Conservation (phyloP, 1,284 basidiomycete species). For the Phylloporus sp. region DNA sequence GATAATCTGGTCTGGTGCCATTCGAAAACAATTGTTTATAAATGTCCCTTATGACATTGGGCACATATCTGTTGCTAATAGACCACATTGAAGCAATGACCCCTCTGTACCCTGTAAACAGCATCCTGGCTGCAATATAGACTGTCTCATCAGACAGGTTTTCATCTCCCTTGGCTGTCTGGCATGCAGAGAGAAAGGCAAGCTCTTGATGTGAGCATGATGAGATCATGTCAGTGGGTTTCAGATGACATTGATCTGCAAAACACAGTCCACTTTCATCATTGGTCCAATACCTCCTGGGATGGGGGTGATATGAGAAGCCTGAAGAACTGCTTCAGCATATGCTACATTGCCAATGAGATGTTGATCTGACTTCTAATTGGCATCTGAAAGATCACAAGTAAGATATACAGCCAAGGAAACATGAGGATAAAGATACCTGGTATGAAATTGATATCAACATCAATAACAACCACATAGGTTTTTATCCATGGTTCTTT, state of each 20-base stretch:
- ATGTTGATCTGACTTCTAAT: slow-evolving; percentile 95
- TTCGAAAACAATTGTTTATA: neutral
- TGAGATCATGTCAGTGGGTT: neutral
- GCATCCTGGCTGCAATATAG: neutral
- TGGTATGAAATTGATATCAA: slow-evolving; percentile 96
- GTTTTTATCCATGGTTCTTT: slow-evolving; percentile 96
- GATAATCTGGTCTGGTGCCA: neutral
- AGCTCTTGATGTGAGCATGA: neutral
- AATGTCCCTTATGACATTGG: neutral
- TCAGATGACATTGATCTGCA: neutral
- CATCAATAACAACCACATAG: slow-evolving; percentile 93
- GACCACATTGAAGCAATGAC: neutral
- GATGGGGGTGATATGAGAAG: slow-evolving; percentile 94
- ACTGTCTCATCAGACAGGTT: neutral
- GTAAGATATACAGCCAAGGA: neutral
- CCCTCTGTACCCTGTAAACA: neutral
- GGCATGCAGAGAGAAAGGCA: neutral
- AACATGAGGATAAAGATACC: slow-evolving; percentile 53
- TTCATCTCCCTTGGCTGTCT: neutral
- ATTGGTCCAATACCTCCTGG: slow-evolving; percentile 99
- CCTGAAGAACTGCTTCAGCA: slow-evolving; percentile 77
- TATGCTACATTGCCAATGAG: slow-evolving; percentile 97
- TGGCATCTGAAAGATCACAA: slow-evolving; percentile 61
- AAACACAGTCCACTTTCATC: slow-evolving; percentile 50
- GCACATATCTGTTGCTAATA: neutral